These are phyloP conservation scores for Suillus plorans DNA, from an alignment of 768 basidiomycete species.

Conservation along the genomic window DNA sequence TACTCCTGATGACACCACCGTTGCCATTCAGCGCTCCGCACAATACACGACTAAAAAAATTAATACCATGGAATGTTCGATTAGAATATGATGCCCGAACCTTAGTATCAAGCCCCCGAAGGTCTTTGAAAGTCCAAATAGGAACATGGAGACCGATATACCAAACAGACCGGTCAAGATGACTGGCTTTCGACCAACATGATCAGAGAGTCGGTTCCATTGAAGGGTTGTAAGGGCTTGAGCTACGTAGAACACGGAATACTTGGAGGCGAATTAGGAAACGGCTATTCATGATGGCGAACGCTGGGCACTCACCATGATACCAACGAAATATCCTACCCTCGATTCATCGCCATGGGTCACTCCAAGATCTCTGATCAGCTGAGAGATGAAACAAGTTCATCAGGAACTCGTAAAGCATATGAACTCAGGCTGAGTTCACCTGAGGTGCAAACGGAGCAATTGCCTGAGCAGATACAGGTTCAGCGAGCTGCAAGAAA, in stretches of 20 bases:
- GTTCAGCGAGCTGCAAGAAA: slow-evolving; percentile 50
- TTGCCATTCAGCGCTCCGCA: slow-evolving; percentile 51
- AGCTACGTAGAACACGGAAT: slow-evolving; percentile 55
- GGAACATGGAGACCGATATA: slow-evolving; percentile 45
- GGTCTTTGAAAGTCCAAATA: slow-evolving; percentile 55
- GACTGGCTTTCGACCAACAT: slow-evolving; percentile 55
- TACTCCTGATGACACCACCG: slow-evolving; percentile 41
- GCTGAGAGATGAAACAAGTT: slow-evolving; percentile 28
- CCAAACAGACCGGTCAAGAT: slow-evolving; percentile 51
- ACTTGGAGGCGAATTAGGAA: slow-evolving; percentile 29
- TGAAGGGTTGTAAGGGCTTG: slow-evolving; percentile 56
- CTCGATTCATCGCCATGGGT: slow-evolving; percentile 45
- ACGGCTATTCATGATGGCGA: not conserved
- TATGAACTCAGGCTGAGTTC: slow-evolving; percentile 15
- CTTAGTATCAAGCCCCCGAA: slow-evolving; percentile 51
- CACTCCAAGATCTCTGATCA: slow-evolving; percentile 33
- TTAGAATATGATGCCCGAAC: slow-evolving; percentile 24
- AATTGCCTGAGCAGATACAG: slow-evolving; percentile 48
- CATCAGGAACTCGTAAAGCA: not conserved
- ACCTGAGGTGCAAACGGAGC: slow-evolving; percentile 65
- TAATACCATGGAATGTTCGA: not conserved
- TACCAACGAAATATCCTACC: slow-evolving; percentile 48
- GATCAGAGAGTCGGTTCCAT: slow-evolving; percentile 57
- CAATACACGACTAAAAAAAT: slow-evolving; percentile 32
- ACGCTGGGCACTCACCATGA: slow-evolving; percentile 38